Base-by-base conservation (phyloP, 1,284 basidiomycete species). In the Trichosporon ovoides region DNA sequence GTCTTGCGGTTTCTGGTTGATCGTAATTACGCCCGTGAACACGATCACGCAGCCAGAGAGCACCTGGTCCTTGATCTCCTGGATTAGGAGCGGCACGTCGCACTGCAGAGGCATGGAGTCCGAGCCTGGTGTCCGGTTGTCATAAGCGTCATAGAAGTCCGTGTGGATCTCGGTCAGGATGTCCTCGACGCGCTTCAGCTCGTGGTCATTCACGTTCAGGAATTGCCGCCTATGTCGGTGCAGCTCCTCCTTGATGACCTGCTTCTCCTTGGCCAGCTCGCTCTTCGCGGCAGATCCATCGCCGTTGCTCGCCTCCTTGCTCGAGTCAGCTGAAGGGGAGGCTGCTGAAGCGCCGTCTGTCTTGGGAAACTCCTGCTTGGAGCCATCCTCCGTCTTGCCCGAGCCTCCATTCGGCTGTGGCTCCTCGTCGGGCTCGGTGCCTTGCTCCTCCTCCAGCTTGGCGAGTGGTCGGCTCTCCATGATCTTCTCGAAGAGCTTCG, bases 11-110 rank as follows among this genome's bases (percentile, higher is more conserved):
- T 80, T 79, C 9, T 84, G 85, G 64, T 91, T 87, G 22, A 94
- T 83, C 2, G 95, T 92, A 57, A 98, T 93, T 43, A 98, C 85
- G 55, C 91, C 89, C 0, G 94, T 96, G 75, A 98, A 98, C 31
- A 94, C 81, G 24, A 98, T 83, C 67, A 87, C 84, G 46, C 87
- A 83, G 22, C 87, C 90, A 24, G 82, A 79, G 18, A 98, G 81
- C 0, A 91, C 88, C 59, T 85, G 81, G 20, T 81, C 73, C 61
- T 96, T 89, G 73, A 94, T 82, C 53, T 81, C 80, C 16, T 89
- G 87, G 58, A 98, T 93, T n/a, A 63, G 38, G 3, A 63, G 52
- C 11, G 61, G 58, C 16, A 59, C 34, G 34, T 63, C 61, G 38
- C 61, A 63, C 52, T 55, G 51, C 63, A 68, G 53, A 6, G 68